phyloP scores from a whole-genome alignment of 108 stramenopile species.

The Cyclotella cryptica region DNA sequence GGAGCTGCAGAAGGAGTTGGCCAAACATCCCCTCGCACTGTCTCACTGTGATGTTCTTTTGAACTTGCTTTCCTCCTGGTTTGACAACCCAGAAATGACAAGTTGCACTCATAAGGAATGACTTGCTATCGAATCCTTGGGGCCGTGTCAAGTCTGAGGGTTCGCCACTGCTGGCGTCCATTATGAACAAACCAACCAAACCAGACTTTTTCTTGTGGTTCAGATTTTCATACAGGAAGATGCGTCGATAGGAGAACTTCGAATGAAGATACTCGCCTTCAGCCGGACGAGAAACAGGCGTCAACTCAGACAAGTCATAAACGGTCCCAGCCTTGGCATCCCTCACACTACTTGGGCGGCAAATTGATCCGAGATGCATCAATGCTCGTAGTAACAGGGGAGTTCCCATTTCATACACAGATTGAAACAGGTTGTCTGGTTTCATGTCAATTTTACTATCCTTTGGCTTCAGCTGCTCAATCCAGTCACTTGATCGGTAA shows the following conservation, averaged over 20 bases:
- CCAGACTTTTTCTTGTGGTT: constrained; percentile 74
- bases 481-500: constrained; percentile 71
- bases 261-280: constrained; percentile 76
- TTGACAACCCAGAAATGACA: constrained; percentile 86
- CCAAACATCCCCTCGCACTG: constrained; percentile 76
- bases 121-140: constrained; percentile 30
- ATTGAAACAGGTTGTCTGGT: constrained; percentile 65
- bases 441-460: constrained; percentile 49
- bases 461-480: constrained; percentile 49
- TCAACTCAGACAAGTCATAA: constrained; percentile 67
- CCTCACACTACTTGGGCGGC: constrained; percentile 50
- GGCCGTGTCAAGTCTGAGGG: constrained; percentile 58
- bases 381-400: constrained; percentile 84
- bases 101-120: constrained; percentile 61
- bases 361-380: constrained; percentile 87
- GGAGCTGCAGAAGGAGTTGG: constrained; percentile 71
- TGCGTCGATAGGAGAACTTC: constrained; percentile 66
- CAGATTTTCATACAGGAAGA: constrained; percentile 85
- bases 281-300: constrained; percentile 60
- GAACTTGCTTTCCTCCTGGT: constrained; percentile 65
- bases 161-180: constrained; percentile 65
- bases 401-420: constrained; percentile 88
- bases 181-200: constrained; percentile 73
- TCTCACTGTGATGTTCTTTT: constrained; percentile 66
- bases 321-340: constrained; percentile 55